Evolutionary conservation across 108 stramenopile species (phyloP).

Genomic region (Bacterosira constricta): DNA sequence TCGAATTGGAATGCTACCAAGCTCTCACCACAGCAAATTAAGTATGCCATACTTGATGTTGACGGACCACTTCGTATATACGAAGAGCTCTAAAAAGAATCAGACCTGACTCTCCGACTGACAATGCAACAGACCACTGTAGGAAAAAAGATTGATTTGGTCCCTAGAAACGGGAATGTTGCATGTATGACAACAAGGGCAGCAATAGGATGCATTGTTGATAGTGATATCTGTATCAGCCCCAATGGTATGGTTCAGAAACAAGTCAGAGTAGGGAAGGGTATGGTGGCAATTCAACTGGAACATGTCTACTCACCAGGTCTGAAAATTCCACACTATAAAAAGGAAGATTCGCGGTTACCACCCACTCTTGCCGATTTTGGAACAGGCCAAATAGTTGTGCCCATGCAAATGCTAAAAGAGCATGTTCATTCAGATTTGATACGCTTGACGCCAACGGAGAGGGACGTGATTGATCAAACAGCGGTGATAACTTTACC

Average conservation of each 20-base stretch:
- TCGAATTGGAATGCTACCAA: slow-evolving; percentile 50
- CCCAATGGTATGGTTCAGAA: slow-evolving; percentile 1
- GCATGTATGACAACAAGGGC: slow-evolving; percentile 37
- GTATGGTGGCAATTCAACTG: slow-evolving; percentile 1
- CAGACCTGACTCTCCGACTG: slow-evolving; percentile 28
- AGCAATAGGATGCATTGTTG: slow-evolving; percentile 23
- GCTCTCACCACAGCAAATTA: slow-evolving; percentile 27
- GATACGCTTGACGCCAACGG: background rate
- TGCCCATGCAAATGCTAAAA: slow-evolving; percentile 35
- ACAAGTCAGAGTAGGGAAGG: background rate
- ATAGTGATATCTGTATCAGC: background rate
- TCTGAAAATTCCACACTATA: background rate
- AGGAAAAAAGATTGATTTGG: slow-evolving; percentile 24
- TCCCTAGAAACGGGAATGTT: slow-evolving; percentile 27
- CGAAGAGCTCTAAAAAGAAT: slow-evolving; percentile 8
- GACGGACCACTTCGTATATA: slow-evolving; percentile 31
- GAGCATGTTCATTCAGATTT: slow-evolving; percentile 17
- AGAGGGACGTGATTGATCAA: background rate
- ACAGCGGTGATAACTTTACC: background rate
- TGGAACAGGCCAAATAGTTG: background rate
- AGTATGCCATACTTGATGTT: slow-evolving; percentile 60
- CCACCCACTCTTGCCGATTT: slow-evolving; percentile 14
- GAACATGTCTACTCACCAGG: slow-evolving; percentile 9
- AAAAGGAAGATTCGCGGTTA: background rate
- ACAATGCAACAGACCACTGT: background rate